Conservation (phyloP, 306 rosid genomes). For the Mimosa pudica region DNA sequence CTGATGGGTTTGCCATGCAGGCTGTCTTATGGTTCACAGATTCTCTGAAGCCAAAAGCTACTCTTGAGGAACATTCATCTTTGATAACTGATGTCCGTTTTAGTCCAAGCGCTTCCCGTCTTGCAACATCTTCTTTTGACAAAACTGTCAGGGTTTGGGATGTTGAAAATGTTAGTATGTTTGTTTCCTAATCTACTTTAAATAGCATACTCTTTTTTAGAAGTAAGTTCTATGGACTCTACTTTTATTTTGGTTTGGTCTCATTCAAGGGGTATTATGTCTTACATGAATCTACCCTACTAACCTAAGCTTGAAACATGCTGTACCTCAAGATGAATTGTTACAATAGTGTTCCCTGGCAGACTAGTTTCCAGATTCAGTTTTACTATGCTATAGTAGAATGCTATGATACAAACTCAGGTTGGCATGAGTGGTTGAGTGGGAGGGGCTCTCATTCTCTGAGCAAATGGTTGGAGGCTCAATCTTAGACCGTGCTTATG, state of each 20-base stretch:
- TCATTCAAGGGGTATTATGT: background rate
- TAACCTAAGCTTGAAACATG: slow-evolving; percentile 1
- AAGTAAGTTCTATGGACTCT: slow-evolving; percentile 8
- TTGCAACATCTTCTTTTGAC: slow-evolving; percentile 96
- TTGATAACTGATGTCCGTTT: slow-evolving; percentile 94
- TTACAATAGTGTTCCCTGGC: background rate
- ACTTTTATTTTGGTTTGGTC: slow-evolving; percentile 11
- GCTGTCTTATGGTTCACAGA: slow-evolving; percentile 90
- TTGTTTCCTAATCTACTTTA: slow-evolving; percentile 17
- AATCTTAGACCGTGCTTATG: background rate
- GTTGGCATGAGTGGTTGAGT: background rate
- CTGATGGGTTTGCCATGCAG: slow-evolving; percentile 48
- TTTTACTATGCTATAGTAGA: no score
- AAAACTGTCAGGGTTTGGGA: slow-evolving; percentile 99
- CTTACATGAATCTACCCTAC: background rate
- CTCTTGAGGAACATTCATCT: slow-evolving; percentile 85
- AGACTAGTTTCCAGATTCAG: background rate
- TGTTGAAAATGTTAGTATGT: slow-evolving; percentile 84
- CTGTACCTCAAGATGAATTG: slow-evolving; percentile 5
- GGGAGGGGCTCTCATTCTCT: background rate
- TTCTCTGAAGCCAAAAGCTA: slow-evolving; percentile 65
- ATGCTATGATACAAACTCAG: background rate
- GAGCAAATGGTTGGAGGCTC: background rate
- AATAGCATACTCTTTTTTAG: background rate
- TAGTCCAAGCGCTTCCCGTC: slow-evolving; percentile 86